Base-by-base conservation (phyloP, 2,329 filamentous ascomycete genomes). In the Salinomyces thailandicus region DNA sequence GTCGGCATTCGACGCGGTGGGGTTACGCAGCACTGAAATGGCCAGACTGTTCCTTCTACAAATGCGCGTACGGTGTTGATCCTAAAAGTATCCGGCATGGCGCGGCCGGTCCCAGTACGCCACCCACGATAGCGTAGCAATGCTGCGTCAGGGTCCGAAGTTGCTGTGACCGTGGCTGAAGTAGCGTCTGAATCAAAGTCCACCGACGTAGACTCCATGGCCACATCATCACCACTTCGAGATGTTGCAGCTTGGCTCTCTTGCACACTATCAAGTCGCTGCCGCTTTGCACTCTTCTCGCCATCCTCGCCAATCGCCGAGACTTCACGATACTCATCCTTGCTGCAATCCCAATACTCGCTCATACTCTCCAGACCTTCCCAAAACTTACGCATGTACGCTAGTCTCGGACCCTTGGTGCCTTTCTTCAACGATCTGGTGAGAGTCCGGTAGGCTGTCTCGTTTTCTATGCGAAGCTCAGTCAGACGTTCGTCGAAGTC, bases 301-400 rank as follows among this genome's bases (percentile, higher is more conserved):
- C 11, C 31, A 17, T 41, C 40, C 8, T 35, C 33, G 2, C 44
- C 43, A 22, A 43, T 37, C 18, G 48, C 35, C 13, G 45, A 45
- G 5, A 57, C 50, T 13, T 57, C 52, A 28, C 65, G 66, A 51
- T 76, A 76, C 18, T 75, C 57, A 46, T 79, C 75, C 32, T 70
- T 51, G 40, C 68, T 74, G 26, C 62, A 63, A 49, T 79, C 75
- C 75, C 75, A 79, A 49, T 76, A 79, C 44, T 73, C 71, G 12
- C 71, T 63, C 65, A 79, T 65, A 22, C 66, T 67, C 45, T 77
- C 71, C 35, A 79, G 59, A 2, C 65, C 68, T 35, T 67, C 64
- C 68, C 71, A 79, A 54, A 79, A 79, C 38, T 72, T 75, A 35
- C 75, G 63, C 40, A 72, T 67, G 45, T 76, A 69, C 1, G 69